Base-by-base conservation (phyloP, 257 asterid genomes). In the Solanum corneliomulleri region DNA sequence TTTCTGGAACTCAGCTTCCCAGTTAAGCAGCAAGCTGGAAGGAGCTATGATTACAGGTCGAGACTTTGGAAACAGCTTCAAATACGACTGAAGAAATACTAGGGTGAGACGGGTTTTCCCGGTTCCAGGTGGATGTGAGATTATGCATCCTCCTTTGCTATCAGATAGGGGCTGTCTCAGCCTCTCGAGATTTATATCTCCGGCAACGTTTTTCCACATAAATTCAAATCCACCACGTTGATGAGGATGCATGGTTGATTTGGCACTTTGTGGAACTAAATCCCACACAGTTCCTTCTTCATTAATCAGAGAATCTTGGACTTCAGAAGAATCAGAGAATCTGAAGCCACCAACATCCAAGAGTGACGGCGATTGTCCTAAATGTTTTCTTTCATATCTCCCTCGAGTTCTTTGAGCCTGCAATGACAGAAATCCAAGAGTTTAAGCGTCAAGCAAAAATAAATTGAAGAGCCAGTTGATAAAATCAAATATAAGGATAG, bases 121-220 rank as follows among this genome's bases (percentile, higher is more conserved):
- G 0, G 98, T 95, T 25, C 98, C 97, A 25, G 98, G 99, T 8
- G 95, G 97, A 80, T 96, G 99, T 6, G 97, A 95, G 64, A 96
- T 93, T 56, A 96, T 93, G 92, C 98, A 94, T 85, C 99, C 97
- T 10, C 91, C 87, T 47, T 97, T 95, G 2, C 88, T 90, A 5
- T 44, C 37, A 1, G 91, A 33, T 1, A 90, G 86, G 0, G 87
- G 90, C 11, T 49, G 64, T 35, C 27, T 39, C 33, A 93, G 90
- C 13, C 92, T 92, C 44, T 96, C 87, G 11, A 94, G 68, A 42
- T 21, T 35, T 4, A 87, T 91, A 56, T 90, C 98, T 42, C 98
- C 99, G 2, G 91, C 98, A 8, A 96, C 88, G 87, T 92, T 94
- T 84, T 84, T 88, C 98, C 97, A 95, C 85, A 96, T 84, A 89